Evolutionary conservation across 768 basidiomycete genomes (phyloP).

Genomic region (Leccinum longicurvipes): DNA sequence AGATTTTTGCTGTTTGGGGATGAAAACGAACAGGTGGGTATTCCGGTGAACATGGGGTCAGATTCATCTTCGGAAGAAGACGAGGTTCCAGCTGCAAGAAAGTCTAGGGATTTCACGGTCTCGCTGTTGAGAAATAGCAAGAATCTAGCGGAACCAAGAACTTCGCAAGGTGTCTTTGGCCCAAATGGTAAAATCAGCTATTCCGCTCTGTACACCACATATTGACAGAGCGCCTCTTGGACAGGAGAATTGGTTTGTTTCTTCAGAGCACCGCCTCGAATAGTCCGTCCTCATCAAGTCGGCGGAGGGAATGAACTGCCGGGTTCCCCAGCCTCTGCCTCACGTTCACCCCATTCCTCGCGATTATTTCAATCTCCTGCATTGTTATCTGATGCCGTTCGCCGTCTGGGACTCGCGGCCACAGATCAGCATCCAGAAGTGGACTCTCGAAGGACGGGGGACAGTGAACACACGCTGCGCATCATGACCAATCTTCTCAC

Average conservation of each 20-base stretch:
- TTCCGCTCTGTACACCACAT: not conserved
- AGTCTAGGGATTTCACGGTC: slow-evolving; percentile 48
- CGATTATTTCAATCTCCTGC: slow-evolving; percentile 59
- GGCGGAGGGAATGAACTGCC: slow-evolving; percentile 44
- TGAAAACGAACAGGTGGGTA: slow-evolving; percentile 50
- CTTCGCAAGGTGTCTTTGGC: slow-evolving; percentile 86
- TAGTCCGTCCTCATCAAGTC: slow-evolving; percentile 50
- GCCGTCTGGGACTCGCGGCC: slow-evolving; percentile 59
- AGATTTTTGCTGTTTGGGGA: slow-evolving; percentile 74
- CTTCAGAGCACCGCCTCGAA: slow-evolving; percentile 72
- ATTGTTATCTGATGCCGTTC: slow-evolving; percentile 70
- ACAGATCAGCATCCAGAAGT: slow-evolving; percentile 46
- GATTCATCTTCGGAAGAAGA: slow-evolving; percentile 72
- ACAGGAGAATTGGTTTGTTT: slow-evolving; percentile 85
- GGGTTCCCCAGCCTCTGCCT: slow-evolving; percentile 37
- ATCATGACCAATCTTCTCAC: slow-evolving; percentile 77
- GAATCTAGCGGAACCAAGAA: slow-evolving; percentile 80
- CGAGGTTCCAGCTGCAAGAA: slow-evolving; percentile 39
- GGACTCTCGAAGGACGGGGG: slow-evolving; percentile 44
- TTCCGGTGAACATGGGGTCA: slow-evolving; percentile 42
- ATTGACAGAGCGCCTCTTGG: not conserved
- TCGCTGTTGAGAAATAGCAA: slow-evolving; percentile 61
- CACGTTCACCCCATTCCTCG: slow-evolving; percentile 24
- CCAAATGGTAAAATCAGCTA: slow-evolving; percentile 62
- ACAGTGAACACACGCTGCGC: slow-evolving; percentile 59